Evolutionary conservation across 2,329 filamentous ascomycete species (phyloP).

Genomic region (Penicillium sp.): DNA sequence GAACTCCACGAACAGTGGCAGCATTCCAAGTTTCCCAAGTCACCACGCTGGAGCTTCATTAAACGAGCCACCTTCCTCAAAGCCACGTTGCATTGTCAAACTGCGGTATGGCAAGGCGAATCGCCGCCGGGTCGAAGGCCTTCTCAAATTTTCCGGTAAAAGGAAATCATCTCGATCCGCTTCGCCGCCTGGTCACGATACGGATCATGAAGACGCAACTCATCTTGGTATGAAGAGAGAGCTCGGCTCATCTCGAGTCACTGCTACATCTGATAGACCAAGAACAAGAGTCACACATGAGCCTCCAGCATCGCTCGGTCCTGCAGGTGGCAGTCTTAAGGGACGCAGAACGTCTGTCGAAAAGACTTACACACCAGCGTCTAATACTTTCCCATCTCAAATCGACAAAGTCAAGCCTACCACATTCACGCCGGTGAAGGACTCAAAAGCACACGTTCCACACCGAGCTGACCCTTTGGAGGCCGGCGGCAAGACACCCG

Average conservation of each 20-base stretch:
- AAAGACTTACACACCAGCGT: slow-evolving; percentile 38
- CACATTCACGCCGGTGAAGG: slow-evolving; percentile 45
- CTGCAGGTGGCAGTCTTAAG: slow-evolving; percentile 37
- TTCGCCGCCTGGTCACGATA: slow-evolving; percentile 24
- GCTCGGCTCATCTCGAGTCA: slow-evolving; percentile 4
- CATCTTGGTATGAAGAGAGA: slow-evolving; percentile 18
- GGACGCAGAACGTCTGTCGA: slow-evolving; percentile 30
- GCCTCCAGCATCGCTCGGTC: slow-evolving; percentile 24
- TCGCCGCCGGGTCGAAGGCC: slow-evolving; percentile 46
- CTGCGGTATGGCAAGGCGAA: slow-evolving; percentile 53
- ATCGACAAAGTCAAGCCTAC: slow-evolving; percentile 26
- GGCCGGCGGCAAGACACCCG: slow-evolving; percentile 42
- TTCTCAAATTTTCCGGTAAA: slow-evolving; percentile 45
- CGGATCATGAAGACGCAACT: slow-evolving; percentile 20
- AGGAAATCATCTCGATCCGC: slow-evolving; percentile 28
- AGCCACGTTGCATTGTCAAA: slow-evolving; percentile 45
- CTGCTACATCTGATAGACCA: slow-evolving; percentile 11
- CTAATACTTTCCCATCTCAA: slow-evolving; percentile 26
- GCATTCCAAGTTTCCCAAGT: slow-evolving; percentile 8
- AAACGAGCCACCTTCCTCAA: slow-evolving; percentile 13
- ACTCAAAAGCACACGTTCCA: slow-evolving; percentile 36
- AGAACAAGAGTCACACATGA: slow-evolving; percentile 22
- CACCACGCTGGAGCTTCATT: slow-evolving; percentile 3
- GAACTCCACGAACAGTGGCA: slow-evolving; percentile 5
- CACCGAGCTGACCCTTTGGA: slow-evolving; percentile 42